Evolutionary conservation across 176 grass and related monocot species (phyloP).

Genomic region (Musa schizocarpa): DNA sequence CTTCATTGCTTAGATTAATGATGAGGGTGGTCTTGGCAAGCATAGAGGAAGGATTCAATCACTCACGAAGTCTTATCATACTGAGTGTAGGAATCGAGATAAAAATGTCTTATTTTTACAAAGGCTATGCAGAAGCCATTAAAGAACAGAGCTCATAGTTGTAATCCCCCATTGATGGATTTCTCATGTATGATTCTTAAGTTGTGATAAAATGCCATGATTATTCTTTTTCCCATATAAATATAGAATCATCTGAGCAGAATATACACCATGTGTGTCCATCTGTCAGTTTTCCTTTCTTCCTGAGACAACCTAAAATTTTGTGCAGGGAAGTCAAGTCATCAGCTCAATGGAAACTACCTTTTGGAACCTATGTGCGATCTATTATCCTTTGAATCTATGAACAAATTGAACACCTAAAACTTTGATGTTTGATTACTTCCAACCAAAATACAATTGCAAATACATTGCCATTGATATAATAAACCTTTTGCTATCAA

Average conservation of each 20-base stretch:
- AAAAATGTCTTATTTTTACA: background rate
- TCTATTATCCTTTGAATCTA: no score
- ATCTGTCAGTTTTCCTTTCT: background rate
- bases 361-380: no score
- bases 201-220: background rate
- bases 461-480: no score
- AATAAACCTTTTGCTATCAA: no score
- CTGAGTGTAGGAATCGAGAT: background rate
- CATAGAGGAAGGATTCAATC: background rate
- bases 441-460: no score
- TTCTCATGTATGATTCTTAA: conserved; percentile 16
- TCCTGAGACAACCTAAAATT: background rate
- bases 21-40: background rate
- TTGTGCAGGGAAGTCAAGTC: background rate
- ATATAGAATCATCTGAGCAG: background rate
- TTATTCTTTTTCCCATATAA: no score
- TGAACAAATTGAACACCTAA: no score
- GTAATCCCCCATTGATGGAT: background rate
- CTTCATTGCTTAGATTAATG: background rate
- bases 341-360: no score
- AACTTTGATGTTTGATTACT: no score
- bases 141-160: background rate
- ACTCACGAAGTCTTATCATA: background rate
- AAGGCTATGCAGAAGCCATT: background rate
- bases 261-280: background rate